phyloP scores from a whole-genome alignment of 176 grass and related monocot genomes.

The Avena sativa region DNA sequence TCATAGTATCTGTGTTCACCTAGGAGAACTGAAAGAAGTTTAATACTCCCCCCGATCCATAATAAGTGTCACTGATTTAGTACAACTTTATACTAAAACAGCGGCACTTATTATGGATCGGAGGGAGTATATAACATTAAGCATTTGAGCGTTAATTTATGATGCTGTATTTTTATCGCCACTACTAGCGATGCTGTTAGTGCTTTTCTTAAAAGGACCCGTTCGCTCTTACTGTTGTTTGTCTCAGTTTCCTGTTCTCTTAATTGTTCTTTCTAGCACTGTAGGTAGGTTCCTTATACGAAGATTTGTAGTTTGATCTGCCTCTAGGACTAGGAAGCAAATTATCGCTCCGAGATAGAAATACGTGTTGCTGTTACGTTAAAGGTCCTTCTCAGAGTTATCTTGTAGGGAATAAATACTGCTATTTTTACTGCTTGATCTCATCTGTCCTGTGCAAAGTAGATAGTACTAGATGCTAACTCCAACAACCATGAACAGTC shows the following conservation, averaged over 20 bases:
- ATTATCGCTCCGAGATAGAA: background rate
- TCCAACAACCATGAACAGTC: slow-evolving; percentile 44
- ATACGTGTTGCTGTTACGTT: background rate
- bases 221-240: background rate
- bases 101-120: no score
- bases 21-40: no score
- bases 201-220: background rate
- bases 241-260: background rate
- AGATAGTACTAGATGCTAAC: slow-evolving; percentile 6
- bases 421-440: slow-evolving; percentile 9
- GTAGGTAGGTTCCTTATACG: background rate
- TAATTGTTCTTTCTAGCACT: background rate
- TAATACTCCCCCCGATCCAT: no score
- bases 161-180: background rate
- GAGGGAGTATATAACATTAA: background rate
- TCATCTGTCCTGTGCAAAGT: background rate
- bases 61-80: no score
- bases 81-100: no score
- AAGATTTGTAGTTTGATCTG: background rate
- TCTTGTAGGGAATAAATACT: background rate
- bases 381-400: background rate
- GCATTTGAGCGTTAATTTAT: background rate
- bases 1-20: no score
- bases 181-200: background rate
- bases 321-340: background rate